Percentiles rank a stretch among this genome's conserved stretches.
Conservation (phyloP, 2,329 filamentous ascomycete species). For the Paecilomyces formosus region DNA sequence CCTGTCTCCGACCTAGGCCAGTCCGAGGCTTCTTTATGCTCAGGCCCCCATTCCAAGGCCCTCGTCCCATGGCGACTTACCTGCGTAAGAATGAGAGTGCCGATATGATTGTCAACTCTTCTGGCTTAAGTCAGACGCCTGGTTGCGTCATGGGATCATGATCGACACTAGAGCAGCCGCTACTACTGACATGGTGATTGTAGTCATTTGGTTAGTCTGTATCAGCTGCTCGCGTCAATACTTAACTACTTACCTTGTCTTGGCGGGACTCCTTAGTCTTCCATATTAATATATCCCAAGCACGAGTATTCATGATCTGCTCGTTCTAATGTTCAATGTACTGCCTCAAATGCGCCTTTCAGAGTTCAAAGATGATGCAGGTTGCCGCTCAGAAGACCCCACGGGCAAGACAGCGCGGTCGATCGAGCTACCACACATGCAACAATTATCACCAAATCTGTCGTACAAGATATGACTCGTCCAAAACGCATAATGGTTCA, state of each 20-base stretch:
- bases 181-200: neutral
- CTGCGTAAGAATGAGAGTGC: too few species aligned
- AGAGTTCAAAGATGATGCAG: neutral
- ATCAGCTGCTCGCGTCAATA: neutral
- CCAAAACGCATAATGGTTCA: neutral
- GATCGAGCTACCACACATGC: neutral
- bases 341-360: neutral
- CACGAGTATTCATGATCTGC: neutral
- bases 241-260: neutral
- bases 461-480: neutral
- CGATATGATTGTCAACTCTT: neutral
- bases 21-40: neutral
- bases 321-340: neutral
- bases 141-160: neutral
- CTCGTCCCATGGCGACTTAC: neutral
- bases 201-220: neutral
- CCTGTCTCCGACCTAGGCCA: neutral
- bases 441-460: neutral
- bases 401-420: neutral
- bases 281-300: neutral
- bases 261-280: neutral
- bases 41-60: neutral
- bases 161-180: neutral
- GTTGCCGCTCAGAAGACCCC: neutral
- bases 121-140: neutral